These are phyloP conservation scores for Neurospora terricola DNA, from an alignment of 495 filamentous ascomycete genomes.

Conservation along the genomic window DNA sequence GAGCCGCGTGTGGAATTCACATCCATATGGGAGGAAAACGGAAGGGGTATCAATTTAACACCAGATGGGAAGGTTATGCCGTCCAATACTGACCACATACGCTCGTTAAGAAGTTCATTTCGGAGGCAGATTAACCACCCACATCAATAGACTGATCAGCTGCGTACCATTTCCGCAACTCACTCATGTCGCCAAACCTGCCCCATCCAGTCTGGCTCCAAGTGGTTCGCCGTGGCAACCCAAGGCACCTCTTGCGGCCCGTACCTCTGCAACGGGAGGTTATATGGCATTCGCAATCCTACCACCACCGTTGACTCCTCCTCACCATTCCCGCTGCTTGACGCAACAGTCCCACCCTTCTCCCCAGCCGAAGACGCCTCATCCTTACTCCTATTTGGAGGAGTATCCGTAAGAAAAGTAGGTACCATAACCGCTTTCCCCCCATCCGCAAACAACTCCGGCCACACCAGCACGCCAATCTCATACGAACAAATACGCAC, in stretches of 20 bases:
- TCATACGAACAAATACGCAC: conserved; percentile 74
- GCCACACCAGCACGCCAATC: conserved; percentile 79
- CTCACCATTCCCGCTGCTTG: too few relatives aligned
- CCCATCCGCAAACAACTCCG: conserved; percentile 45
- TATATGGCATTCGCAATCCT: conserved; percentile 75
- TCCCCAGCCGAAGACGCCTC: neutral
- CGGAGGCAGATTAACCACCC: neutral
- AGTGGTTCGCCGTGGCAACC: conserved; percentile 57
- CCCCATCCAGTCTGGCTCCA: conserved; percentile 62
- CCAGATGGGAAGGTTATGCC: neutral
- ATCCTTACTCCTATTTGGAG: conserved; percentile 9
- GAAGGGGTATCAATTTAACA: neutral
- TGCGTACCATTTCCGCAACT: neutral
- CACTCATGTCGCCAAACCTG: conserved; percentile 15
- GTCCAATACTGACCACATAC: neutral
- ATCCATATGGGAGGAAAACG: neutral
- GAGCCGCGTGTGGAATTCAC: neutral
- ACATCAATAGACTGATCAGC: neutral
- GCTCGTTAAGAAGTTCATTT: neutral
- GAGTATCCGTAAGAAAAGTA: conserved; percentile 52
- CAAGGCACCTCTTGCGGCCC: conserved; percentile 56
- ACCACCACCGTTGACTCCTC: conserved; percentile 31
- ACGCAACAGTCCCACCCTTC: neutral
- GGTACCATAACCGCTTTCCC: conserved; percentile 51
- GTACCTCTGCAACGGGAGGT: conserved; percentile 64